Base-by-base conservation (phyloP, 2,329 filamentous ascomycete genomes). In the Tricladium varicosporioides region DNA sequence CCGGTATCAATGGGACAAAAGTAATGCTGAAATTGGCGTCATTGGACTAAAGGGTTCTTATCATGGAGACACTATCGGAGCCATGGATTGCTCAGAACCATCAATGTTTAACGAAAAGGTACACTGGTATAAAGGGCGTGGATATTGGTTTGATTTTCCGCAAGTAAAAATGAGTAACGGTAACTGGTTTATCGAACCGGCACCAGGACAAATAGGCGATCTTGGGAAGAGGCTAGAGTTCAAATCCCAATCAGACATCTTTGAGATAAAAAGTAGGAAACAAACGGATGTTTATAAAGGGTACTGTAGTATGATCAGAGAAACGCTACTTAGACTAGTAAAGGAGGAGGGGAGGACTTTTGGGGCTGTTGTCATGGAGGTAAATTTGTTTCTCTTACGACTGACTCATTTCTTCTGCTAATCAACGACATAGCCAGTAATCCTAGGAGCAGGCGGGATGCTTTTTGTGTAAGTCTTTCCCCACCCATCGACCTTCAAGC, bases 371-470 rank as follows among this genome's bases (percentile, higher is more conserved):
- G 85, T 95, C 46, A 81, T 95, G 71, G 91, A 95, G 56, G 60
- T 63, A 54, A 19, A 45, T 40, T 16, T n/a, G 52, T 40, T 16
- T n/a, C 31, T 19, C 15, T 10, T 45, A 18, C n/a, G 5, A 14
- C n/a, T 42, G 15, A n/a, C 32, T n/a, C 27, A 13, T 31, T 14
- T 48, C 16, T 16, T 2, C 2, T 9, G 31, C 16, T 51, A 8
- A 51, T 16, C 13, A 11, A 13, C 11, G 1, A 5, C 15, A 9
- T 22, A 63, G 67, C 91, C 91, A 0, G 77, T 95, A 8, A 79
- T 95, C 5, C 79, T 95, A 1, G 91, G 91, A 14, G 91, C 91
- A 0, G 91, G 90, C 0, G 91, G 91, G 46, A 95, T 95, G 91
- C 74, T 88, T 1, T 84, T 95, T 61, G 88, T 86, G 80, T 89